Percentiles rank a stretch among this genome's conserved stretches.
These are phyloP conservation scores for Colletotrichum chrysophilum DNA, from an alignment of 2,329 filamentous ascomycete species.

Conservation along the genomic window DNA sequence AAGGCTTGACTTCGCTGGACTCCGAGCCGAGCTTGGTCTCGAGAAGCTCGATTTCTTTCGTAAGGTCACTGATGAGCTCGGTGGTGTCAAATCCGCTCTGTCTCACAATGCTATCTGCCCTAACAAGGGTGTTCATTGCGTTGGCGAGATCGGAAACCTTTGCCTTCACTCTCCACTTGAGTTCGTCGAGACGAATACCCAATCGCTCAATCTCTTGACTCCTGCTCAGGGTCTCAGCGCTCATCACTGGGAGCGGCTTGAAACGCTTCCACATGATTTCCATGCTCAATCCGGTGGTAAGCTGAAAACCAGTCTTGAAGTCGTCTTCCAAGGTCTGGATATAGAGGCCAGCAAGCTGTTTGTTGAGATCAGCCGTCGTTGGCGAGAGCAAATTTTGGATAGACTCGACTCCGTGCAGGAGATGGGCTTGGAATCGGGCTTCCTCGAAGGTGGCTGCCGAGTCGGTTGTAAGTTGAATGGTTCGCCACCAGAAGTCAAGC, in stretches of 20 bases:
- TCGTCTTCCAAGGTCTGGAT: conserved; percentile 51
- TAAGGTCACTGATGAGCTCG: conserved; percentile 54
- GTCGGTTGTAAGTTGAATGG: conserved; percentile 50
- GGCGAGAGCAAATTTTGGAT: conserved; percentile 38
- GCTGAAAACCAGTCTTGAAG: conserved; percentile 73
- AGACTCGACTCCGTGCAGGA: conserved; percentile 54
- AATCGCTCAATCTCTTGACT: conserved; percentile 59
- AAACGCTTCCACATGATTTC: conserved; percentile 78
- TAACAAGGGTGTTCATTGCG: conserved; percentile 59
- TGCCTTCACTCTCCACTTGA: conserved; percentile 63
- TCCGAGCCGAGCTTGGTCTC: conserved; percentile 50
- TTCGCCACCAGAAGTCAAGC: conserved; percentile 61
- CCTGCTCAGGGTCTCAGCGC: conserved; percentile 48
- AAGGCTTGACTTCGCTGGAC: conserved; percentile 48
- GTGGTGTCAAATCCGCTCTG: conserved; percentile 45
- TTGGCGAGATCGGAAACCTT: conserved; percentile 56
- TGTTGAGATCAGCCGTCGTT: conserved; percentile 29
- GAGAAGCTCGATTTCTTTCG: conserved; percentile 56
- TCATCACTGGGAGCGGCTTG: conserved; percentile 64
- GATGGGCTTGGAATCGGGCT: conserved; percentile 67
- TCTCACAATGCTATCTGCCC: conserved; percentile 63
- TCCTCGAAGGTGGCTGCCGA: conserved; percentile 57
- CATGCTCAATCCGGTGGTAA: conserved; percentile 81
- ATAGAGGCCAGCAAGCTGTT: conserved; percentile 44
- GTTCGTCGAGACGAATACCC: conserved; percentile 62